phyloP scores from a whole-genome alignment of 1,284 basidiomycete genomes.

The Ustilago trichophora region DNA sequence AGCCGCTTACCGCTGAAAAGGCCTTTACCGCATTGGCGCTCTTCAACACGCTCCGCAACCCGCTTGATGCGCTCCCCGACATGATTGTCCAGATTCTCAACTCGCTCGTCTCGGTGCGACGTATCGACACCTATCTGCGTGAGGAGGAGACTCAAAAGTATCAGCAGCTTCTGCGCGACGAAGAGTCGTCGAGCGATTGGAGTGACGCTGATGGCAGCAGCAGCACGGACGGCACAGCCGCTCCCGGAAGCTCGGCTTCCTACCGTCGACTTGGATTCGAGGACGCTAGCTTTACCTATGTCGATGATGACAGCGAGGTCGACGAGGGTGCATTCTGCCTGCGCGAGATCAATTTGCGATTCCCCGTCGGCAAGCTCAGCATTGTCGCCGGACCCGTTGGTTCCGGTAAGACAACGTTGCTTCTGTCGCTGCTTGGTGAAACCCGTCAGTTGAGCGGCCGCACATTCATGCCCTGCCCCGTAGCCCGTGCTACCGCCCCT shows the following conservation, averaged over 20 bases:
- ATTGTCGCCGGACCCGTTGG: constrained; percentile 74
- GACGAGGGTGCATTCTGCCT: constrained; percentile 68
- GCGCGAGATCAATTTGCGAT: constrained; percentile 71
- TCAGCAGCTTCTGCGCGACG: constrained; percentile 67
- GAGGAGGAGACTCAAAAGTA: constrained; percentile 73
- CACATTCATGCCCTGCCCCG: constrained; percentile 70
- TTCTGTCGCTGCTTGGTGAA: constrained; percentile 74
- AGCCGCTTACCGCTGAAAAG: constrained; percentile 69
- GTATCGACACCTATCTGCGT: constrained; percentile 69
- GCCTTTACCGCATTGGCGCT: constrained; percentile 71
- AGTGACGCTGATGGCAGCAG: no score
- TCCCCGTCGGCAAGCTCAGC: constrained; percentile 73
- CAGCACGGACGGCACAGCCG: no score
- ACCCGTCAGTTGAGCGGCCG: constrained; percentile 69
- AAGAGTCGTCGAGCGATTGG: constrained; percentile 50
- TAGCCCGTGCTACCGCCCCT: constrained; percentile 64
- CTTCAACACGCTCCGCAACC: constrained; percentile 67
- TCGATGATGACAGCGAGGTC: constrained; percentile 42
- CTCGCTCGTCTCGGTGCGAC: constrained; percentile 63
- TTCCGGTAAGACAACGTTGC: constrained; percentile 69
- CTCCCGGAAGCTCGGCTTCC: constrained; percentile 1
- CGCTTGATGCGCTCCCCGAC: constrained; percentile 60
- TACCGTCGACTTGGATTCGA: constrained; percentile 69
- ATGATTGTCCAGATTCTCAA: constrained; percentile 69
- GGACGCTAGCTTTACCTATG: constrained; percentile 69